Evolutionary conservation across 208 protist species (phyloP), one percentile per base, ranked within the genome.

Genomic region (Acanthamoeba polyphaga): DNA sequence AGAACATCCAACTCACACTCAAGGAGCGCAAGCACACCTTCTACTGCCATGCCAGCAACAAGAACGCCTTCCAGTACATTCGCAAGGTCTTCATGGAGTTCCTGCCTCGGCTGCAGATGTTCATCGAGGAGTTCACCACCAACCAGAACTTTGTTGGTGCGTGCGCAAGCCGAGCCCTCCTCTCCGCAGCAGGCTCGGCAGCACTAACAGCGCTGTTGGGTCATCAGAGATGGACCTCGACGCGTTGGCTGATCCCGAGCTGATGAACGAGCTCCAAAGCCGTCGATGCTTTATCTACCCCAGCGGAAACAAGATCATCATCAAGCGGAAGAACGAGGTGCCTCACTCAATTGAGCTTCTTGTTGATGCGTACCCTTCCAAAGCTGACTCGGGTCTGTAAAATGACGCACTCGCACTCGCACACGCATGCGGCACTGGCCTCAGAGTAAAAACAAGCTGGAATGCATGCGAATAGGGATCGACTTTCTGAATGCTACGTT

Each of bases 21-120:
- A 91, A 91, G 84, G 29, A 27, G 49, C 62, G 62, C 43, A 62
- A 91, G 84, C 53, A 49, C 5, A 43, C 1, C 55, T 13, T 46
- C 84, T 72, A 70, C 22, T 66, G 22, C 49, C n/a, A 64, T n/a
- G 34, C 84, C 55, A 72, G 19, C 84, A 91, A 66, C 53, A 91
- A 49, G 53, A 91, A 64, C 51, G 62, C 84, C 27, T 91, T 91
- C 84, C 60, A 91, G 15, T 91, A 72, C 34, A 70, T 91, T 27
- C 84, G 60, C n/a, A 91, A 91, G 84, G 84, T 91, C 60, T 70
- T 91, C 32, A 72, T 91, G 84, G 84, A 91, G 53, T 91, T 91
- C 34, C 34, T 91, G 58, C 84, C 84, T 12, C 49, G 58, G 55
- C 49, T 91, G 24, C 58, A 70, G 49, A 43, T 72, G 49, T 91